phyloP scores from a whole-genome alignment of 2,329 filamentous ascomycete species.

The Hypoxylon sp. region DNA sequence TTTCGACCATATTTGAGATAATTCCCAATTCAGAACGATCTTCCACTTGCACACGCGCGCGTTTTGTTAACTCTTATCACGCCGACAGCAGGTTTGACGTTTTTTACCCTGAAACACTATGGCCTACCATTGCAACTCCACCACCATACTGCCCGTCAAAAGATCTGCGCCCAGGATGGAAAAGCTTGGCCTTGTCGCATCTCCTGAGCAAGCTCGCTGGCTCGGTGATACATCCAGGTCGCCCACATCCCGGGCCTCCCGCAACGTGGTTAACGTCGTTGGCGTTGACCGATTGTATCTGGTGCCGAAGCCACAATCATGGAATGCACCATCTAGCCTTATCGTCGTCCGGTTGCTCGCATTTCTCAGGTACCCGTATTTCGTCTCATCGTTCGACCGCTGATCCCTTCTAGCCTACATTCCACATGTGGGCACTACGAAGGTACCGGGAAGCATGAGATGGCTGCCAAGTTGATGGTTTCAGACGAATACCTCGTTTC shows the following conservation, averaged over 20 bases:
- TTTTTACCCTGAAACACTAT: slow-evolving; percentile 35
- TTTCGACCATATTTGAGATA: slow-evolving; percentile 19
- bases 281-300: slow-evolving; percentile 10
- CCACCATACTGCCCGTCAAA: slow-evolving; percentile 17
- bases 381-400: slow-evolving; percentile 30
- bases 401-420: slow-evolving; percentile 14
- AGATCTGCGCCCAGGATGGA: slow-evolving; percentile 38
- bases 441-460: background rate
- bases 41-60: background rate
- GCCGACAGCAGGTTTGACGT: slow-evolving; percentile 27
- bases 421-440: slow-evolving; percentile 22
- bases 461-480: slow-evolving; percentile 21
- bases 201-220: slow-evolving; percentile 7
- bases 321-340: background rate
- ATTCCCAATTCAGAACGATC: background rate
- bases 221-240: slow-evolving; percentile 23
- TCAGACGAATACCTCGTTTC: slow-evolving; percentile 6
- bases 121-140: slow-evolving; percentile 19
- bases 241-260: slow-evolving; percentile 14
- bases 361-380: slow-evolving; percentile 7
- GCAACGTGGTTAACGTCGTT: background rate
- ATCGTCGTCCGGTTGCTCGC: slow-evolving; percentile 7
- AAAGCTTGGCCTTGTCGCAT: slow-evolving; percentile 35
- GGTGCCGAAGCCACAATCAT: slow-evolving; percentile 8
- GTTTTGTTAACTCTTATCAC: slow-evolving; percentile 5